Base-by-base conservation (phyloP, 2,329 filamentous ascomycete genomes). In the Cercospora nicotianae region DNA sequence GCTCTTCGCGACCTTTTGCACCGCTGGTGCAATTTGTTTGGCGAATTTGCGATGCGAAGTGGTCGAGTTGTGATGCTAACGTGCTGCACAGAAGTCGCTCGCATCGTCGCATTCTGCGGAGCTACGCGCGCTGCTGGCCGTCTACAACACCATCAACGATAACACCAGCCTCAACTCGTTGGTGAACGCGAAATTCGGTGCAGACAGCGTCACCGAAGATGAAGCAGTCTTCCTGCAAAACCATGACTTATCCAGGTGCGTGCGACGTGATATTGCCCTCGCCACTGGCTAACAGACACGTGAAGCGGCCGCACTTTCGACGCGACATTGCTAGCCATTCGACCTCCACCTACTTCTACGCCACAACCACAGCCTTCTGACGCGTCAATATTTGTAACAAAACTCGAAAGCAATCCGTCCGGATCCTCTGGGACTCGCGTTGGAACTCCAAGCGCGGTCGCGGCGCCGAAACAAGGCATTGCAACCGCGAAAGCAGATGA, bases 241-340 rank as follows among this genome's bases (percentile, higher is more conserved):
- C 26, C 13, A 68, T 60, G 59, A 66, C 58, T 33, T 71, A 28
- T 63, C 67, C 26, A 60, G 65, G 69, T 71, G 62, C 12, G 64
- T 57, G 42, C n/a, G 16, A 28, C 53, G 13, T 57, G 13, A 18
- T 58, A 20, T 33, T 10, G 36, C 60, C 20, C 45, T 70, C n/a
- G 53, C 31, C 60, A 45, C 53, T 64, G 55, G 63, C 57, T 63
- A 51, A 51, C 45, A 18, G 6, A 62, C 30, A 51, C 63, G 33
- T 72, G 42, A 73, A 88, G 87, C 82, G 84, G 85, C 73, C 85
- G 83, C 69, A 81, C 81, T 75, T 89, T 87, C 79, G 81, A 86
- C 76, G 84, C 87, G 77, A 77, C 85, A 45, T 61, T 60, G 39
- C 63, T 69, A 58, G 67, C 69, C 26, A 63, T 68, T 13, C 67